Conservation (phyloP, 306 rosid genomes). For the Medicago ruthenica region DNA sequence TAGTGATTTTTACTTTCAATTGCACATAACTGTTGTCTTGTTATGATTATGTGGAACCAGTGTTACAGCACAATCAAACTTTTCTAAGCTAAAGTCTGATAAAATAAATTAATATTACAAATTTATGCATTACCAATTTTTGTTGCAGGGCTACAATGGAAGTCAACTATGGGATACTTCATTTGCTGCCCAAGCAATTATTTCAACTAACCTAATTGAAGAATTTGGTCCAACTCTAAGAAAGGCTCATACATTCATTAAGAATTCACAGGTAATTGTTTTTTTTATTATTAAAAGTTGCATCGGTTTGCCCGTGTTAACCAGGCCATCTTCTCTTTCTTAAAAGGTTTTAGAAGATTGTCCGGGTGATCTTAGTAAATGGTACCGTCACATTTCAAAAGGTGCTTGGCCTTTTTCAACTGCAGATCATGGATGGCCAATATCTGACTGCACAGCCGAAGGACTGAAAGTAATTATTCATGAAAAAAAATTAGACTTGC, state of each 20-base stretch:
- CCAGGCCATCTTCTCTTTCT: constrained; percentile 19
- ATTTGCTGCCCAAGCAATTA: constrained; percentile 85
- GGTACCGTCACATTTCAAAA: constrained; percentile 94
- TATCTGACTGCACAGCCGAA: constrained; percentile 96
- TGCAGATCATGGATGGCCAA: constrained; percentile 95
- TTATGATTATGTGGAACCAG: constrained; percentile 33
- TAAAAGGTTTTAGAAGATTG: constrained; percentile 76
- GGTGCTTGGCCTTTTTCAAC: constrained; percentile 97
- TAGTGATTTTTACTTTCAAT: constrained; percentile 28
- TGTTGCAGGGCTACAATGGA: constrained; percentile 94
- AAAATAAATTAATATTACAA: constrained; percentile 6
- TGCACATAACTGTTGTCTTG: constrained; percentile 14
- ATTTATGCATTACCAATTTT: constrained; percentile 26
- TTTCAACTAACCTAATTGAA: constrained; percentile 72
- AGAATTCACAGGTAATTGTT: constrained; percentile 76
- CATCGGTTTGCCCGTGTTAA: constrained; percentile 40
- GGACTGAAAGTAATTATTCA: constrained; percentile 68
- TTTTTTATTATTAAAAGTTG: constrained; percentile 19
- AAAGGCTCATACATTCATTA: constrained; percentile 76
- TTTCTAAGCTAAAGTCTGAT: constrained; percentile 18
- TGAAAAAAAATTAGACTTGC: constrained; percentile 24
- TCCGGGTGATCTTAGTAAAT: constrained; percentile 67
- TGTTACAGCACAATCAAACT: constrained; percentile 18
- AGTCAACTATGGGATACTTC: constrained; percentile 95
- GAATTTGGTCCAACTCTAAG: constrained; percentile 70